Base-by-base conservation (phyloP, 2,329 filamentous ascomycete species). In the Apiospora rasikravindrae region DNA sequence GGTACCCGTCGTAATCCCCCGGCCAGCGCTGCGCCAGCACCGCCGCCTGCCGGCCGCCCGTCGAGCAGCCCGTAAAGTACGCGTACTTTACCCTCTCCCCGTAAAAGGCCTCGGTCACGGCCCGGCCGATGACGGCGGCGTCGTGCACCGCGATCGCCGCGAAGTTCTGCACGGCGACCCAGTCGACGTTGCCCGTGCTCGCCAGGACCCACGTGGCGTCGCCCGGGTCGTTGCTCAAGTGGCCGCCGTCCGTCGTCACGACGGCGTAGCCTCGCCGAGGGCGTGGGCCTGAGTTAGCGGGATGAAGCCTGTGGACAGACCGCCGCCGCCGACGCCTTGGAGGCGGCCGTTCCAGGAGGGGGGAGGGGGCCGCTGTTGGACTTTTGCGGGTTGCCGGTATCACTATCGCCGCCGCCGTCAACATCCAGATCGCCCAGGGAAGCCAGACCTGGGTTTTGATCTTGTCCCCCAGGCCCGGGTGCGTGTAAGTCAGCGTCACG, bases 401-500 rank as follows among this genome's bases (percentile, higher is more conserved):
- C 7, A 7, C 47, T 51, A 7, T 26, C 47, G 22, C n/a, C 13
- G 14, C 4, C 24, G 24, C 24, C 5, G 51, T 16, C 11, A 19
- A 19, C 4, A 7, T 5, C 67, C 5, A 11, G 22, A 8, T 69
- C 44, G 44, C 42, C 67, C 14, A 45, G 26, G 8, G 71, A 11
- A 70, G 45, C 45, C 57, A 72, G 8, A 67, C 51, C 11, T 67
- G 68, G n/a, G 49, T 61, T 8, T 13, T 26, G 68, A 70, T 45
- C n/a, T 19, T 64, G 57, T 72, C 47, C 0, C 66, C 49, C 57
- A 69, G 68, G 19, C 68, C 71, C 4, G 68, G 71, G 26, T 67
- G 71, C 8, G 71, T 72, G 68, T 72, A 40, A 44, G 44, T 49
- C 22, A 72, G n/a, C 7, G 71, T 67, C 19, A 72, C 68, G 37